Evolutionary conservation across 2,329 filamentous ascomycete genomes (phyloP).

Genomic region (Fusarium sp.): DNA sequence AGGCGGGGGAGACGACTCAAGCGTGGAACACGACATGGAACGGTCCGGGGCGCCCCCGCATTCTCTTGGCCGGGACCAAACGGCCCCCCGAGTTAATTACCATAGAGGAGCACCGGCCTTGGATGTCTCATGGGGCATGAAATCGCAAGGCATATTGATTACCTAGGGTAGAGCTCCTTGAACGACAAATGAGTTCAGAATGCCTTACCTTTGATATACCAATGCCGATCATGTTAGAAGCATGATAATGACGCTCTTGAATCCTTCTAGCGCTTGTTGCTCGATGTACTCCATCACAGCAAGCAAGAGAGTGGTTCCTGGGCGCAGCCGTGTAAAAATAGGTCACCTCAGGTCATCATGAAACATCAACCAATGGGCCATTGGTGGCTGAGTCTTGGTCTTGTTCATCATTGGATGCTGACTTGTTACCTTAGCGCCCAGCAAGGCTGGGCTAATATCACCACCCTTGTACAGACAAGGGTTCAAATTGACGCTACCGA

Average conservation of each 20-base stretch:
- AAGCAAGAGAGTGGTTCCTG: constrained; percentile 5
- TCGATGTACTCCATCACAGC: not conserved
- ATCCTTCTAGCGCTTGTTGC: not conserved
- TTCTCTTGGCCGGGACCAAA: constrained; percentile 9
- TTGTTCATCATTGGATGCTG: constrained; percentile 10
- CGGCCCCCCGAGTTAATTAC: not conserved
- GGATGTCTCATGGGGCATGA: not conserved
- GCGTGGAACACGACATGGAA: constrained; percentile 20
- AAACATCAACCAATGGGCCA: constrained; percentile 26
- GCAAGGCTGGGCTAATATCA: constrained; percentile 28
- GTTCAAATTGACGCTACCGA: constrained; percentile 28
- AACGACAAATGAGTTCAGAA: constrained; percentile 4
- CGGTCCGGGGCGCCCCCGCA: constrained; percentile 32
- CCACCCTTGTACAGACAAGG: constrained; percentile 24
- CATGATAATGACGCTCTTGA: constrained; percentile 14
- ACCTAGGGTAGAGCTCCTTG: not conserved
- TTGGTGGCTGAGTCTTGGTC: constrained; percentile 25
- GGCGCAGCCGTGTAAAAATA: constrained; percentile 38
- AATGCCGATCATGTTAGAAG: constrained; percentile 24
- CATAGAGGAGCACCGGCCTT: not conserved
- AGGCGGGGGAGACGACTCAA: constrained; percentile 29
- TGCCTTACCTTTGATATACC: constrained; percentile 25
- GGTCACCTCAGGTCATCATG: constrained; percentile 23
- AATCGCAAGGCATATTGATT: constrained; percentile 15
- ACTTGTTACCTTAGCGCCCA: constrained; percentile 27